Base-by-base conservation (phyloP, 129 eudicot species). In the Flaveria bidentis region DNA sequence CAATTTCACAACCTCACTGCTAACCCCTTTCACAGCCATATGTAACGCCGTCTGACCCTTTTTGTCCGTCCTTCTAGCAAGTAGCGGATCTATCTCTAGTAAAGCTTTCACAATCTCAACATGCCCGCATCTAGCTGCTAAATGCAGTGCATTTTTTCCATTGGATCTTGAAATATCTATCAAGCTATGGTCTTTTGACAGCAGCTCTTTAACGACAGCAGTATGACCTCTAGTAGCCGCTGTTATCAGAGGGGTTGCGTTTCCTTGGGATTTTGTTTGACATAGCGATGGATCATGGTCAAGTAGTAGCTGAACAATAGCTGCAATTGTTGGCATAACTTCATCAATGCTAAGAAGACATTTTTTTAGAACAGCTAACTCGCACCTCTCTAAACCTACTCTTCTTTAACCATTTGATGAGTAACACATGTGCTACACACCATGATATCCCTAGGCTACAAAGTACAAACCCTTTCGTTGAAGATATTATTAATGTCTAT, bases 1-100 rank as follows among this genome's bases (percentile, higher is more conserved):
- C 77, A 85, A 83, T 49, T 80, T 86, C 49, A 91, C 97, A 56
- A 83, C 93, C 77, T 88, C 97, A 74, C 81, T 67, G 72, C 78
- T 86, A 62, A 64, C 71, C 28, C 97, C 97, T 86, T 91, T 91
- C 57, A 88, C 97, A 72, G 93, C 97, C 97, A 91, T 88, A 77
- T 91, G 97, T 69, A 91, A 77, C 15, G 94, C 93, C 26, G 97
- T 88, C 63, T 91, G 97, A 45, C 93, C 91, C 75, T 91, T 91
- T 62, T 74, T 91, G 76, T 91, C 97, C 14, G 90, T 88, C 76
- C 82, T 88, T 70, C 88, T 82, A 53, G 91, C 97, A 73, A 91
- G 65, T 36, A 68, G 76, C 3, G 91, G 83, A 71, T 91, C 97
- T 69, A 78, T 86, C 10, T 86, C 80, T 14, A 91, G 89, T 83